Conservation (phyloP, 2,329 filamentous ascomycete genomes). For the Annulohypoxylon truncatum region DNA sequence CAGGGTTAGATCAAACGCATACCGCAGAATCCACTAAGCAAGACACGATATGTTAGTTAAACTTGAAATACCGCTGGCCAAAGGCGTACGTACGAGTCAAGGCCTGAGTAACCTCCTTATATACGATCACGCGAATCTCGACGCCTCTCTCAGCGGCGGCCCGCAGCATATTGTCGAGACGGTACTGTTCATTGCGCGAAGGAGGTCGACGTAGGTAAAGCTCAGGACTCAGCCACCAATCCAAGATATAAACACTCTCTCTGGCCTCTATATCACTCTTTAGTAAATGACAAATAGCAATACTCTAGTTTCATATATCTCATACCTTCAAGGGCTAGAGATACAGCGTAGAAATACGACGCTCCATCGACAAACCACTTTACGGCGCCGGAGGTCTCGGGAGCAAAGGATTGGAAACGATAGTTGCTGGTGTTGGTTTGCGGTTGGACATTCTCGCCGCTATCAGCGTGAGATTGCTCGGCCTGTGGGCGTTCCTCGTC, state of each 20-base stretch:
- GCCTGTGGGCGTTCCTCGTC: constrained; percentile 17
- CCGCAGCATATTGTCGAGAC: constrained; percentile 84
- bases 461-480: background rate
- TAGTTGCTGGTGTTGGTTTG: constrained; percentile 52
- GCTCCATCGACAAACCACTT: constrained; percentile 93
- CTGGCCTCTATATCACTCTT: constrained; percentile 64
- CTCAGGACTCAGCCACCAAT: constrained; percentile 93
- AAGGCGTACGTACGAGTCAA: constrained; percentile 75
- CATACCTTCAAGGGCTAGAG: constrained; percentile 75
- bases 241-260: constrained; percentile 85
- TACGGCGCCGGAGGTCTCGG: constrained; percentile 76
- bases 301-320: constrained; percentile 23
- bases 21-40: constrained; percentile 56
- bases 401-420: constrained; percentile 76
- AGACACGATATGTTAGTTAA: constrained; percentile 10
- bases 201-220: constrained; percentile 87
- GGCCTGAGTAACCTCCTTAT: constrained; percentile 89
- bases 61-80: background rate
- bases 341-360: constrained; percentile 87
- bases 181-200: constrained; percentile 82
- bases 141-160: constrained; percentile 87
- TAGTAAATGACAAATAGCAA: constrained; percentile 1
- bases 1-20: constrained; percentile 52
- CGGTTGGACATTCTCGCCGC: constrained; percentile 8
- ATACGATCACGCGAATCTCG: constrained; percentile 86